Base-by-base conservation (phyloP, 768 basidiomycete genomes). In the Sporobolomyces phaffii region DNA sequence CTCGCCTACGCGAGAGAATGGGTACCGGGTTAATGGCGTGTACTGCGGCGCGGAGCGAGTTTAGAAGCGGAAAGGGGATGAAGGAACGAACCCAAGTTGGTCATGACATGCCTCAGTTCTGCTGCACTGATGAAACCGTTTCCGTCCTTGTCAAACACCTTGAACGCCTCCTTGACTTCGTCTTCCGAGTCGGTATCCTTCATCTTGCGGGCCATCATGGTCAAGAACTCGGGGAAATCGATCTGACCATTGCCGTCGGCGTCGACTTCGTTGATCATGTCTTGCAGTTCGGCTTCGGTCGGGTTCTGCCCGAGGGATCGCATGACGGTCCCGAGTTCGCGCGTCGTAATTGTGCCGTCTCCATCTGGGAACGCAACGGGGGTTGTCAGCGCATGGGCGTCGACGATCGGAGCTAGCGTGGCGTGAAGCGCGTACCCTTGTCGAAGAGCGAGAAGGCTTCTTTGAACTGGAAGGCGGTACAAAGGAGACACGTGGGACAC, bases 151-250 rank as follows among this genome's bases (percentile, higher is more conserved):
- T 97, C 93, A 75, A 96, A 96, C 60, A 91, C 90, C 79, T 88
- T 89, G 85, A 98, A 98, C 29, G 94, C 94, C 81, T 93, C 90
- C 77, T 85, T 86, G 79, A 98, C 89, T 80, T 96, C 93, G 78
- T 92, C 91, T 79, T 96, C 91, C 73, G 84, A 84, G 77, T 93
- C 91, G 28, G 88, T 89, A 77, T 93, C 89, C 76, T 86, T 86
- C 88, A 91, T 91, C 81, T 89, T 89, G 73, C 88, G 71, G 7
- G 76, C 75, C 77, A 78, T 78, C 75, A 78, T 77, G 60, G 77
- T 86, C 69, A 88, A 81, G 80, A 90, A 91, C 78, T 90, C 89
- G 47, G 84, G 85, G 77, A 82, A 88, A 80, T 92, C 90, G 78
- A 91, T 90, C 65, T 86, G 88, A 67, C 88, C 88, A 78, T 90